These are phyloP conservation scores for Phytophthora aleatoria DNA, from an alignment of 352 stramenopile genomes.

Conservation along the genomic window DNA sequence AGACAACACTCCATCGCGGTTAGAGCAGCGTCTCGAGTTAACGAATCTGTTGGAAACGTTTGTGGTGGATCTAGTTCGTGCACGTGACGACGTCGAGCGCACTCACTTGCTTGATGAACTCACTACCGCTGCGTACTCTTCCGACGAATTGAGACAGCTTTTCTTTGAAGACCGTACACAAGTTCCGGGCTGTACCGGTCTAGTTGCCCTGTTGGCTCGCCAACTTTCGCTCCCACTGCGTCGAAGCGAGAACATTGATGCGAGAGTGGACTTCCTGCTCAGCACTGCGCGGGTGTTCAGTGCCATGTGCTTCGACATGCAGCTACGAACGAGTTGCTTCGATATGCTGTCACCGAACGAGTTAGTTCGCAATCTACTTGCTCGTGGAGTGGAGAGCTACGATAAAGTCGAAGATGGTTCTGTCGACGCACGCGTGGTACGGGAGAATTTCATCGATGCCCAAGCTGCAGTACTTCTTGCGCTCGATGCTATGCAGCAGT, in stretches of 20 bases:
- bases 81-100: slow-evolving; percentile 22
- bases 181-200: slow-evolving; percentile 27
- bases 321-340: slow-evolving; percentile 22
- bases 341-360: slow-evolving; percentile 20
- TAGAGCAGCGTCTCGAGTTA: slow-evolving; percentile 34
- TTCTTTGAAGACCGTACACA: slow-evolving; percentile 61
- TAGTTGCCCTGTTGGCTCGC: slow-evolving; percentile 35
- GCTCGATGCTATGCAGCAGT: slow-evolving; percentile 44
- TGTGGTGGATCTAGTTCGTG: slow-evolving; percentile 34
- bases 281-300: slow-evolving; percentile 23
- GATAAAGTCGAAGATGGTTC: slow-evolving; percentile 2
- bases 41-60: slow-evolving; percentile 41
- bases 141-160: slow-evolving; percentile 41
- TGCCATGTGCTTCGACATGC: slow-evolving; percentile 36
- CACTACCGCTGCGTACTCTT: slow-evolving; percentile 38
- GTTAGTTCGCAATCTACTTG: slow-evolving; percentile 23
- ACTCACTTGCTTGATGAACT: slow-evolving; percentile 54
- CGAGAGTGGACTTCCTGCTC: slow-evolving; percentile 18
- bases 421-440: slow-evolving; percentile 5
- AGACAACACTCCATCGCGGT: neutral
- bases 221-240: slow-evolving; percentile 34
- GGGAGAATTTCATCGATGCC: slow-evolving; percentile 52
- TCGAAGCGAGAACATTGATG: slow-evolving; percentile 1
- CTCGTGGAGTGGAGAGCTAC: slow-evolving; percentile 26
- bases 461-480: slow-evolving; percentile 56